Evolutionary conservation across 768 basidiomycete species (phyloP).

Genomic region (Suillus decipiens): DNA sequence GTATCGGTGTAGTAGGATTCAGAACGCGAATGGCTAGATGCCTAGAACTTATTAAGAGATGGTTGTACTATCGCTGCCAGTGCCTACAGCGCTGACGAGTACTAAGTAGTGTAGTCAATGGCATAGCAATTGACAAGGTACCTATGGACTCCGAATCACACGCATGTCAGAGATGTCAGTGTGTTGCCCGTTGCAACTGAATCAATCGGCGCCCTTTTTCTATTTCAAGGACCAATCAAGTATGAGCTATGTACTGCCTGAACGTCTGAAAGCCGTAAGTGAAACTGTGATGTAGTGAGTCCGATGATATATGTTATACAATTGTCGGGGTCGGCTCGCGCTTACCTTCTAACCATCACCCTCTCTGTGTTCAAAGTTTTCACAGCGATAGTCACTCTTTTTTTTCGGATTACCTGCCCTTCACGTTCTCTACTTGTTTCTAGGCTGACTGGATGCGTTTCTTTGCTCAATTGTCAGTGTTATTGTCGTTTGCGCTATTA

Average conservation of each 20-base stretch:
- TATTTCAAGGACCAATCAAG: not conserved
- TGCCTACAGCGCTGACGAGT: not conserved
- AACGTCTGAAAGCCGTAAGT: conserved; percentile 3
- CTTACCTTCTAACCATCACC: conserved; percentile 13
- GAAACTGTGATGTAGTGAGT: not conserved
- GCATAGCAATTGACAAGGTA: not conserved
- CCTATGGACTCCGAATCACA: not conserved
- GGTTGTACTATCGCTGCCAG: not conserved
- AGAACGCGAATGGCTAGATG: not conserved
- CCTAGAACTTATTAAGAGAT: not conserved
- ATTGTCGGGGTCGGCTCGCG: not conserved
- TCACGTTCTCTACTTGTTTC: conserved; percentile 11
- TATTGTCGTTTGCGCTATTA: conserved; percentile 21
- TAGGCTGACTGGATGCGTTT: conserved; percentile 24
- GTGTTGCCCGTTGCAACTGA: not conserved
- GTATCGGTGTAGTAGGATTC: not conserved
- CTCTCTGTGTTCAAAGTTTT: conserved; percentile 11
- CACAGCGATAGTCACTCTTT: conserved; percentile 25
- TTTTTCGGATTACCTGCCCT: conserved; percentile 10
- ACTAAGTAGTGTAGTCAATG: not conserved
- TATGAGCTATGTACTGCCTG: not conserved
- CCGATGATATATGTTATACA: not conserved
- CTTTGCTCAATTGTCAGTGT: conserved; percentile 21
- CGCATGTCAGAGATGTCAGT: not conserved
- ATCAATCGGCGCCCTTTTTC: not conserved